Evolutionary conservation across 1,284 basidiomycete species (phyloP), one percentile per base, ranked within the genome.

Genomic region (Spongiforma sp.): DNA sequence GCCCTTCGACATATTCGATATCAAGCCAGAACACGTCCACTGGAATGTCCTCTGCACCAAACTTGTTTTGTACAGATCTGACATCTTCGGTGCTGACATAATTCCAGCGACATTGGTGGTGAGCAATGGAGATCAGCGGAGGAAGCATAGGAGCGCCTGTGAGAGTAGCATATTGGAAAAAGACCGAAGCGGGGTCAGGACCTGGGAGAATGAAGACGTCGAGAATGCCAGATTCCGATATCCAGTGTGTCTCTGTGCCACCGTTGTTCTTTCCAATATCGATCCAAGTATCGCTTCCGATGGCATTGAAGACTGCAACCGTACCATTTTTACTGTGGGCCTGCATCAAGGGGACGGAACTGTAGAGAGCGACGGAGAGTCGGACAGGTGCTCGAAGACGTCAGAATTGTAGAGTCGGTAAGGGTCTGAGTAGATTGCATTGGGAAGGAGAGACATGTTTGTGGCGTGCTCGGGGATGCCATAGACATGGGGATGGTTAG

Each of bases 71-170:
- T 10, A 99, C 95, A n/a, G 86, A 84, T 24, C 95, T 85, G 8
- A 99, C 86, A 75, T 99, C 98, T 15, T 92, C 89, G 57, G 94
- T 91, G 75, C 90, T 94, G 68, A 98, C 85, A 75, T 99, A 99
- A 79, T 99, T 99, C 98, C 98, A 99, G 54, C 98, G 85, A 78
- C 96, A 99, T 77, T 99, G 98, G 79, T 99, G 98, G 76, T 99
- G 97, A 0, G 91, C 97, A 59, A 98, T 85, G 33, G 95, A 89
- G 88, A 95, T 99, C 57, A 94, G 88, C 5, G 95, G 91, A 0
- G 98, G 98, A 21, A 99, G 82, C 3, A 91, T 89, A 0, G 94
- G 89, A 0, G 92, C 88, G 4, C 98, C 97, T 0, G 96, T 97
- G 37, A 99, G 84, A n/a, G n/a, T n/a, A n/a, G n/a, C n/a, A n/a